These are phyloP conservation scores for Rhizopogon rudus DNA, from an alignment of 768 basidiomycete genomes.

Conservation along the genomic window DNA sequence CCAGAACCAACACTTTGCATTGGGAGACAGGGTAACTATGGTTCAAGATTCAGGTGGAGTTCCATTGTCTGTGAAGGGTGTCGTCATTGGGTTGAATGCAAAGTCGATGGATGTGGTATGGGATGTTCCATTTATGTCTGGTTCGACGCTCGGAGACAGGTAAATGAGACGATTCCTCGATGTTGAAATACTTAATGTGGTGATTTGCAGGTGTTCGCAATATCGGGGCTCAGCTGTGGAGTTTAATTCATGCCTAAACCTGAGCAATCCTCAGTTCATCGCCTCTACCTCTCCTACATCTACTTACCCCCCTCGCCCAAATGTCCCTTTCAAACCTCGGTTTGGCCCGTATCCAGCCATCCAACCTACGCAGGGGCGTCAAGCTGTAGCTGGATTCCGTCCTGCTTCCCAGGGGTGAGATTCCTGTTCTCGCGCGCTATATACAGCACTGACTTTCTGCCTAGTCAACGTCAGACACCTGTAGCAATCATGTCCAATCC, in stretches of 20 bases:
- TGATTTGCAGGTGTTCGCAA: constrained; percentile 64
- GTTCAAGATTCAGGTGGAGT: constrained; percentile 94
- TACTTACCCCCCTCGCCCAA: constrained; percentile 42
- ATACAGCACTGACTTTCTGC: neutral
- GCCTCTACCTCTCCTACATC: constrained; percentile 63
- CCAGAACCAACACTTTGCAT: constrained; percentile 79
- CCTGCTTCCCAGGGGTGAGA: constrained; percentile 39
- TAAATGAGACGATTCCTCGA: constrained; percentile 22
- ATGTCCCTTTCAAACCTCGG: constrained; percentile 58
- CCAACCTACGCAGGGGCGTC: constrained; percentile 49
- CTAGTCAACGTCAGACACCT: constrained; percentile 22
- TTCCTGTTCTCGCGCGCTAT: neutral
- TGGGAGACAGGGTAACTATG: constrained; percentile 95
- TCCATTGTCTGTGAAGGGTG: constrained; percentile 86
- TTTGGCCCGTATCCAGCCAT: constrained; percentile 62
- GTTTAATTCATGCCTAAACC: constrained; percentile 85
- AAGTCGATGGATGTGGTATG: constrained; percentile 93
- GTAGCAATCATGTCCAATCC: constrained; percentile 79
- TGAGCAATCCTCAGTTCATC: constrained; percentile 82
- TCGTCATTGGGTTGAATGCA: constrained; percentile 84
- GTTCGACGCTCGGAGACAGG: constrained; percentile 81
- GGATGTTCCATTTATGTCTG: constrained; percentile 95
- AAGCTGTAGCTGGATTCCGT: constrained; percentile 59
- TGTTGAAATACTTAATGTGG: neutral
- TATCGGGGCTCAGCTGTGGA: constrained; percentile 90